Percentiles rank a stretch among this genome's conserved stretches.
Conservation (phyloP, 169 alveolate species). For the Plasmodium gallinaceum region DNA sequence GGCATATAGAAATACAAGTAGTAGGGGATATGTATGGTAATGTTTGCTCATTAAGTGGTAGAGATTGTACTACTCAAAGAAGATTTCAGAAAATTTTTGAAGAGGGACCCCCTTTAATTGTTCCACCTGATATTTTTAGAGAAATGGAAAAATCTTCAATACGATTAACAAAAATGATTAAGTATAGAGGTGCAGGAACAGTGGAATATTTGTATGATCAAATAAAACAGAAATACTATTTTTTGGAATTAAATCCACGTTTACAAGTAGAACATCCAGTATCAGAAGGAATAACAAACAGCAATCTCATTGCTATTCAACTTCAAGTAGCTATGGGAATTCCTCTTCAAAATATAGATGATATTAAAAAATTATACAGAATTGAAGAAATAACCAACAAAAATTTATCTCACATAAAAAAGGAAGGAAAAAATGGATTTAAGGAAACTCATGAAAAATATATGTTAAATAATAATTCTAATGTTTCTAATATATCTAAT, state of each 20-base stretch:
- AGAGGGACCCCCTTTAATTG: constrained; percentile 92
- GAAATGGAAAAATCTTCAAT: constrained; percentile 93
- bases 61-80: constrained; percentile 95
- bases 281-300: constrained; percentile 94
- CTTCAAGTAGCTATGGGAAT: constrained; percentile 91
- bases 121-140: constrained; percentile 85
- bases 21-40: constrained; percentile 93
- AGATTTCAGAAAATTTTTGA: constrained; percentile 95
- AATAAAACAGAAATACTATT: constrained; percentile 85
- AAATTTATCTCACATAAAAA: constrained; percentile 37
- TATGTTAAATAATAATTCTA: not conserved
- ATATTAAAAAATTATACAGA: constrained; percentile 81
- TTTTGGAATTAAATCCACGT: constrained; percentile 92
- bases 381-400: constrained; percentile 42
- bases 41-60: constrained; percentile 90
- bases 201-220: constrained; percentile 93
- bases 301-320: constrained; percentile 89
- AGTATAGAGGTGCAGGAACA: constrained; percentile 93
- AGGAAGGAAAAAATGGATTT: constrained; percentile 16
- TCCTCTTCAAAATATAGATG: constrained; percentile 87
- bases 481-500: not conserved
- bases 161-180: constrained; percentile 91
- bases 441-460: not conserved
- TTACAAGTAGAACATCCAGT: constrained; percentile 96
- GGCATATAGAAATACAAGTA: constrained; percentile 93